Conservation (phyloP, 176 grass and related monocot genomes). For the Elaeis guineensis region DNA sequence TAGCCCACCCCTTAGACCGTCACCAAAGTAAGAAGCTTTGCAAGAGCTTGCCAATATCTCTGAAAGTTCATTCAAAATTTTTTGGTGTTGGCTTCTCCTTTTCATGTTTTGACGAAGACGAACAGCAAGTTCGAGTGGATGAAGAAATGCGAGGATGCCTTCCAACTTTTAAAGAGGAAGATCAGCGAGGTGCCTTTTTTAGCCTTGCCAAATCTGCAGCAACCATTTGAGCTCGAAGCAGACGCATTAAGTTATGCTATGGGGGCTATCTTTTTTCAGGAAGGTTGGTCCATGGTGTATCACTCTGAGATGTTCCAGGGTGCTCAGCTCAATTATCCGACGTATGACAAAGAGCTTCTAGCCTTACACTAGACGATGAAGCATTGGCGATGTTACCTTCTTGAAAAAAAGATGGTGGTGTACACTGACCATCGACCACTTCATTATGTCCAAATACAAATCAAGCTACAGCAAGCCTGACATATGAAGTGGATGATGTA, state of each 20-base stretch:
- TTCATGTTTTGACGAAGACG: too few relatives aligned
- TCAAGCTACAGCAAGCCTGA: background rate
- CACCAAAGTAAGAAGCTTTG: background rate
- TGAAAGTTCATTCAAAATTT: too few relatives aligned
- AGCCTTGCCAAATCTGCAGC: background rate
- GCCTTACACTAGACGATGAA: background rate
- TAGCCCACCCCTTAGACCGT: background rate
- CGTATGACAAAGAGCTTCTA: background rate
- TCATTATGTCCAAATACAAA: background rate
- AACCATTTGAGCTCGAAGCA: background rate
- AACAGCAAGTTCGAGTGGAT: too few relatives aligned
- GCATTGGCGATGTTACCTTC: background rate
- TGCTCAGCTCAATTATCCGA: too few relatives aligned
- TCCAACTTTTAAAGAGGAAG: constrained; percentile 3
- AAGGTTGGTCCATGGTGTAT: too few relatives aligned
- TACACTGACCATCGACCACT: background rate
- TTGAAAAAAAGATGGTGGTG: background rate
- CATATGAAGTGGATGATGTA: background rate
- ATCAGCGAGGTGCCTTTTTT: background rate
- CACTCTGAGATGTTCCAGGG: too few relatives aligned
- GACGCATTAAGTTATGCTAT: background rate
- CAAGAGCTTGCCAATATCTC: constrained; percentile 8
- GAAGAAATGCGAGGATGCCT: too few relatives aligned
- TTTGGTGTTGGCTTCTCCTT: too few relatives aligned
- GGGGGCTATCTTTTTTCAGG: too few relatives aligned